phyloP scores from a whole-genome alignment of 2,329 filamentous ascomycete genomes.

The Truncatella angustata region DNA sequence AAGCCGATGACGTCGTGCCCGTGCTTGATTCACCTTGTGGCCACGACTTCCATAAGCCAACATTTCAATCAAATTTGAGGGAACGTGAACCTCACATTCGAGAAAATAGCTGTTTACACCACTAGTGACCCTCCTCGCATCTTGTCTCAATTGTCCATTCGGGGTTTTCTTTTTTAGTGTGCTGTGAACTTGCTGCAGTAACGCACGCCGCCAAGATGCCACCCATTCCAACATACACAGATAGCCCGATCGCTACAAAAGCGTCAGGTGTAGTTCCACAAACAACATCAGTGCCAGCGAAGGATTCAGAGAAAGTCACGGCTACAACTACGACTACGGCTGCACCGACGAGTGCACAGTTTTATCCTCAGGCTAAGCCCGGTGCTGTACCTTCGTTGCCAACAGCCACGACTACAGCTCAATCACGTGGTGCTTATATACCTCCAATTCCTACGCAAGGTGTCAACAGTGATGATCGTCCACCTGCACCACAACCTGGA shows the following conservation, averaged over 20 bases:
- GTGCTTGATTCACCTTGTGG: constrained; percentile 1
- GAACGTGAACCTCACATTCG: background rate
- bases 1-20: constrained; percentile 10
- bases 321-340: constrained; percentile 31
- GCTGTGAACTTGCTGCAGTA: too few species aligned
- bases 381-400: constrained; percentile 43
- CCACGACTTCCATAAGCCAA: constrained; percentile 1
- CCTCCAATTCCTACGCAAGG: constrained; percentile 43
- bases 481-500: constrained; percentile 57
- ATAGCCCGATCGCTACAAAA: constrained; percentile 59
- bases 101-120: too few species aligned
- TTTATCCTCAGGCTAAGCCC: constrained; percentile 43
- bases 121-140: too few species aligned
- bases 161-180: too few species aligned
- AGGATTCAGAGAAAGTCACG: constrained; percentile 18
- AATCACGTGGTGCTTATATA: constrained; percentile 26
- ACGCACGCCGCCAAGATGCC: constrained; percentile 50
- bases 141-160: too few species aligned
- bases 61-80: background rate
- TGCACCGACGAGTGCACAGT: constrained; percentile 20
- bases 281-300: constrained; percentile 19
- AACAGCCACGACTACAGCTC: constrained; percentile 35
- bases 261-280: constrained; percentile 35
- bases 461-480: constrained; percentile 28
- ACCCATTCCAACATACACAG: constrained; percentile 57